Conservation (phyloP, 495 filamentous ascomycete genomes). For the Penicillium longicatenatum region DNA sequence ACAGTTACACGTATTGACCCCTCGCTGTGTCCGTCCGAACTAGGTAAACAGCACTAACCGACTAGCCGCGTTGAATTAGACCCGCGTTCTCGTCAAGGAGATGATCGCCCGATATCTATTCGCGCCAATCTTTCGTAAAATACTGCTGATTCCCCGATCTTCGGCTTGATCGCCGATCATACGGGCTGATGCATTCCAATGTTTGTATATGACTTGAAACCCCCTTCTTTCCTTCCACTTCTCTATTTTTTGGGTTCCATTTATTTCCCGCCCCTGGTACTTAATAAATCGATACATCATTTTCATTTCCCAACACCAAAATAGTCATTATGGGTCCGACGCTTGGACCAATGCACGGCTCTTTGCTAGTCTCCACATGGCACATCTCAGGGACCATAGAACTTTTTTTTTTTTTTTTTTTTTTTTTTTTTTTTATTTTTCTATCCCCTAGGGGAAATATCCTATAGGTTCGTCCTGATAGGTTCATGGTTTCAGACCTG, state of each 20-base stretch:
- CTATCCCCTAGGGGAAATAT: not conserved
- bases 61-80: conserved; percentile 7
- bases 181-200: conserved; percentile 20
- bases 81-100: not conserved
- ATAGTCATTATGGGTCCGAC: not conserved
- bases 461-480: not conserved
- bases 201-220: conserved; percentile 14
- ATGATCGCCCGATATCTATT: conserved; percentile 2
- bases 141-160: too few relatives aligned
- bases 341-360: conserved; percentile 9
- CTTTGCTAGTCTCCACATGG: conserved; percentile 12
- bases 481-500: not conserved
- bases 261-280: not conserved
- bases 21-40: not conserved
- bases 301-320: not conserved
- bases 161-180: conserved; percentile 4
- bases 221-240: not conserved
- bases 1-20: not conserved
- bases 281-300: conserved; percentile 10
- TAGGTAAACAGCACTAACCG: not conserved
- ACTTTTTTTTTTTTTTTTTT: too few relatives aligned
- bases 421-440: not conserved
- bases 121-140: too few relatives aligned
- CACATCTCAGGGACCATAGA: conserved; percentile 8
- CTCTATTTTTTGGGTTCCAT: not conserved